A percentile compares a stretch with the other conserved stretches of the same genome.
Conservation (phyloP, 129 eudicot species). For the Deinandra increscens region DNA sequence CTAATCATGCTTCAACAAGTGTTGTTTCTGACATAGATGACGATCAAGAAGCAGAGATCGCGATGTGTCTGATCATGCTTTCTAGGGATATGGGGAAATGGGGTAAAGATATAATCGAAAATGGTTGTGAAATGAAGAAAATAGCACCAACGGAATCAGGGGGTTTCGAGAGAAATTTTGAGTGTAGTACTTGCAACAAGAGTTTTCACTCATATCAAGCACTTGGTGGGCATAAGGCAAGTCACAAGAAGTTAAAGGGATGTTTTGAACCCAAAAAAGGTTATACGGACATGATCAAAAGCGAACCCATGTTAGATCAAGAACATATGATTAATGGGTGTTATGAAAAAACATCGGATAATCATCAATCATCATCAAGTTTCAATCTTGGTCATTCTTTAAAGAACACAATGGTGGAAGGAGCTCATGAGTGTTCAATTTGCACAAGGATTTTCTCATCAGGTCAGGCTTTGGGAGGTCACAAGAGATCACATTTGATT, state of each 20-base stretch:
- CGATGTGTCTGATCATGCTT: slow-evolving; percentile 78
- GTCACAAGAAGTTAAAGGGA: slow-evolving; percentile 78
- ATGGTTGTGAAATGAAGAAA: slow-evolving; percentile 16
- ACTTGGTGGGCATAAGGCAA: slow-evolving; percentile 93
- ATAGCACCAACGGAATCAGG: neutral
- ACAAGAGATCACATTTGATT: slow-evolving; percentile 85
- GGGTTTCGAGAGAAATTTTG: slow-evolving; percentile 43
- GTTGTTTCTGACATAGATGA: slow-evolving; percentile 59
- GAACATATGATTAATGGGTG: slow-evolving; percentile 14
- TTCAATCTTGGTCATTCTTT: slow-evolving; percentile 30
- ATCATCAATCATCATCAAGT: slow-evolving; percentile 25
- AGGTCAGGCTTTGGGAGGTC: slow-evolving; percentile 97
- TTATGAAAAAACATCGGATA: slow-evolving; percentile 27
- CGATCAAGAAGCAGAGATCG: slow-evolving; percentile 73
- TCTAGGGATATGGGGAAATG: slow-evolving; percentile 57
- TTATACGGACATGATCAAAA: slow-evolving; percentile 24
- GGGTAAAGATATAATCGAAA: slow-evolving; percentile 29
- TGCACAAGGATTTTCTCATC: slow-evolving; percentile 78
- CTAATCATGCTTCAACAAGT: slow-evolving; percentile 49
- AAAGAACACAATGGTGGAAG: slow-evolving; percentile 35
- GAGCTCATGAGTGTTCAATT: slow-evolving; percentile 75
- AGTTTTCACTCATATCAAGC: slow-evolving; percentile 86
- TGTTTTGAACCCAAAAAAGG: slow-evolving; percentile 40
- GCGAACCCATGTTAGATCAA: slow-evolving; percentile 27
- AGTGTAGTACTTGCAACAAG: slow-evolving; percentile 74